phyloP scores from a whole-genome alignment of 352 stramenopile species.

The Phytophthora agathidicida region DNA sequence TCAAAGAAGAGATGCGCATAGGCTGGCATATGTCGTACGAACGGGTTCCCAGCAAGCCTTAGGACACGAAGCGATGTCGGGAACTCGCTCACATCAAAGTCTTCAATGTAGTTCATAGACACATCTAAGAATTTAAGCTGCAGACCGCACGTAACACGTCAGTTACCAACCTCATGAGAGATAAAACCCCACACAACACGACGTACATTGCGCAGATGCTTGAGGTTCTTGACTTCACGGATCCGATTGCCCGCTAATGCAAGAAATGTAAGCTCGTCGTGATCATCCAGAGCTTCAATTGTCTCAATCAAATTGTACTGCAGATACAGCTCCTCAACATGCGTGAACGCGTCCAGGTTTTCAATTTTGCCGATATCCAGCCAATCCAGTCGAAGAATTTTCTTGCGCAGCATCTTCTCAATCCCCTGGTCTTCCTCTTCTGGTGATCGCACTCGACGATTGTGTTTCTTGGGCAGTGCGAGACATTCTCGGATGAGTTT shows the following conservation, averaged over 20 bases:
- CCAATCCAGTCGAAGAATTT: slow-evolving; percentile 74
- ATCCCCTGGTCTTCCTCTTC: slow-evolving; percentile 44
- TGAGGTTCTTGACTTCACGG: slow-evolving; percentile 60
- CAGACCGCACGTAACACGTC: not conserved
- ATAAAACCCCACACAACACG: not conserved
- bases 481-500: slow-evolving; percentile 65
- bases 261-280: slow-evolving; percentile 62
- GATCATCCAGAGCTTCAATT: slow-evolving; percentile 71
- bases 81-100: slow-evolving; percentile 69
- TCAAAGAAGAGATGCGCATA: slow-evolving; percentile 72
- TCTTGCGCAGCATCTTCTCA: slow-evolving; percentile 51
- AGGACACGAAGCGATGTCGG: slow-evolving; percentile 61
- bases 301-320: slow-evolving; percentile 75
- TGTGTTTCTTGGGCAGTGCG: slow-evolving; percentile 8
- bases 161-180: too few species aligned
- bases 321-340: slow-evolving; percentile 78
- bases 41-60: slow-evolving; percentile 61
- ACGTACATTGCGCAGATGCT: slow-evolving; percentile 59
- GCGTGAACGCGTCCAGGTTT: slow-evolving; percentile 77
- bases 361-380: slow-evolving; percentile 74
- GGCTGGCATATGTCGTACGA: slow-evolving; percentile 55
- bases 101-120: slow-evolving; percentile 75
- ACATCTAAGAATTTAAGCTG: slow-evolving; percentile 82
- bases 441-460: not conserved
- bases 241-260: slow-evolving; percentile 74